A percentile compares a stretch with the other conserved stretches of the same genome.
Conservation (phyloP, 495 filamentous ascomycete species). For the Friedmanniomyces endolithicus region DNA sequence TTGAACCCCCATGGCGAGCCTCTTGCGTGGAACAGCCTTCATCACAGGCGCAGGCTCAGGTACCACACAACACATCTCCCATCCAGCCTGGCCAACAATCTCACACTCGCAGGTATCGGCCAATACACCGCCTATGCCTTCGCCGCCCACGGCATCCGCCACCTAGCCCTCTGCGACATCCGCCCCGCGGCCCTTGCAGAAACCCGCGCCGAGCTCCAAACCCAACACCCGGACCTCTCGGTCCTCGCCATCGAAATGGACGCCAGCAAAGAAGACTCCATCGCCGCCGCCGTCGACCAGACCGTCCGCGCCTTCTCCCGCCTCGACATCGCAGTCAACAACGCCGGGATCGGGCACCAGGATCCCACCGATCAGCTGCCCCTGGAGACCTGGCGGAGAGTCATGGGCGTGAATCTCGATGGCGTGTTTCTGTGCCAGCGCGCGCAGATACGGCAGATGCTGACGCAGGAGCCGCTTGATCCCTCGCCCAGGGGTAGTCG, state of each 20-base stretch:
- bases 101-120: conserved; percentile 27
- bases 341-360: conserved; percentile 24
- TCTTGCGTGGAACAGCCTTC: conserved; percentile 31
- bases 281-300: conserved; percentile 25
- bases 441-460: conserved; percentile 38
- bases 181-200: conserved; percentile 14
- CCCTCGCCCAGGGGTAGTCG: conserved; percentile 12
- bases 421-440: conserved; percentile 39
- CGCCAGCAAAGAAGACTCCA: conserved; percentile 22
- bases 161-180: conserved; percentile 30
- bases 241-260: conserved; percentile 27
- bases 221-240: conserved; percentile 22
- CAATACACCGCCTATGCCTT: conserved; percentile 29
- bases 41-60: conserved; percentile 34
- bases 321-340: conserved; percentile 25
- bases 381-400: conserved; percentile 17
- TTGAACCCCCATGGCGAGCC: conserved; percentile 22
- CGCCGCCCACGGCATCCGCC: conserved; percentile 27
- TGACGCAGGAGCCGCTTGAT: conserved; percentile 28
- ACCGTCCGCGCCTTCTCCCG: conserved; percentile 24
- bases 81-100: neutral
- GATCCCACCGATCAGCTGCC: neutral
- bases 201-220: conserved; percentile 23
- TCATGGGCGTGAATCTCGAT: conserved; percentile 36
- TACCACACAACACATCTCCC: conserved; percentile 13